Percentiles rank a stretch among this genome's conserved stretches.
Conservation (phyloP, 2,329 filamentous ascomycete species). For the Fusarium marasasianum region DNA sequence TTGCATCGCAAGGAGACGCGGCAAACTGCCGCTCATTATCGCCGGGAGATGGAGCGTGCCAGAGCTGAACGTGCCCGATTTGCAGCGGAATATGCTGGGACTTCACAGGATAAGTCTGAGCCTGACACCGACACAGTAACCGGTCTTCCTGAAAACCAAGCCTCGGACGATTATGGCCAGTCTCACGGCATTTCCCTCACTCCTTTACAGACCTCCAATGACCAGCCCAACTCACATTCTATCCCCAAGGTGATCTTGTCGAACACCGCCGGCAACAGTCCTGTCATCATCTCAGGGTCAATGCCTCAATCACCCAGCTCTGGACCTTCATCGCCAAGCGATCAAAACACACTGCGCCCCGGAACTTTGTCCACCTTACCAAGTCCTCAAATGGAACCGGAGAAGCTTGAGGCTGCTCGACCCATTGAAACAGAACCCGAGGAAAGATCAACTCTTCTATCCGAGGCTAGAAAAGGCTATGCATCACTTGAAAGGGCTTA, state of each 20-base stretch:
- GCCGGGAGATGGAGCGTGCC: slow-evolving; percentile 43
- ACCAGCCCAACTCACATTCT: neutral
- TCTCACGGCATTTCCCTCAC: neutral
- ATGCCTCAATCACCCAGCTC: neutral
- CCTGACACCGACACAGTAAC: neutral
- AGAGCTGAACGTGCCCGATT: slow-evolving; percentile 9
- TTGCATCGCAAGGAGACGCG: slow-evolving; percentile 69
- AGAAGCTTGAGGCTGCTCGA: neutral
- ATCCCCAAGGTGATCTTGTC: slow-evolving; percentile 7
- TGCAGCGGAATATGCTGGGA: slow-evolving; percentile 1
- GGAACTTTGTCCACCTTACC: neutral
- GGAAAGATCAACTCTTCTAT: slow-evolving; percentile 60
- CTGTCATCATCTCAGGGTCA: slow-evolving; percentile 1
- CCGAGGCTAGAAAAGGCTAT: slow-evolving; percentile 54
- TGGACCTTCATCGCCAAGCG: neutral
- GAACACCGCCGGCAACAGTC: neutral
- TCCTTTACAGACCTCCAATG: neutral
- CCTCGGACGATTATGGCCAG: neutral
- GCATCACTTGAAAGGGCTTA: slow-evolving; percentile 49
- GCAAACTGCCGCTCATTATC: slow-evolving; percentile 66
- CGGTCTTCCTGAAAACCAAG: neutral
- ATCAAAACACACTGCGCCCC: neutral
- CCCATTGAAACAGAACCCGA: neutral
- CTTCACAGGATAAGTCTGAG: neutral
- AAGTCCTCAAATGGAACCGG: neutral